Base-by-base conservation (phyloP, 2,329 filamentous ascomycete species). In the Rutstroemia sp. region DNA sequence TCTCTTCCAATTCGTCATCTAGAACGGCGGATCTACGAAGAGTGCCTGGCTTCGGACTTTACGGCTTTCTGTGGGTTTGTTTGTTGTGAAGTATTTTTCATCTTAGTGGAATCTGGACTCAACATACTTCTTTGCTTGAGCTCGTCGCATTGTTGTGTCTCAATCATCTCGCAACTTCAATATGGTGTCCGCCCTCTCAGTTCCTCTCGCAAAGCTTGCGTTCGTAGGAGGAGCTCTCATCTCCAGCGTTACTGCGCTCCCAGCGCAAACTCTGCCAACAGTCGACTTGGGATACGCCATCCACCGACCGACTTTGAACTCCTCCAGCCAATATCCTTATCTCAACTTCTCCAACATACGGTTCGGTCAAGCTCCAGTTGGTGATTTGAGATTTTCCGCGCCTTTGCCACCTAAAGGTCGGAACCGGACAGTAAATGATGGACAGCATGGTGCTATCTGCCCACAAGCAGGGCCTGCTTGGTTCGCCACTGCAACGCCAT, bases 371-470 rank as follows among this genome's bases (percentile, higher is more conserved):
- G 65, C 73, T 14, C 74, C 75, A 8, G 59, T 70, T 0, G 74
- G 74, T n/a, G 58, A 67, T 17, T 65, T 76, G 7, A 69, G 74
- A 58, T 78, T 75, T 69, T 69, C 73, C 47, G 65, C 71, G 21
- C 74, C 75, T 2, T 52, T 64, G 12, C 66, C 4, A 68, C 65
- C 1, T 58, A 61, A 8, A n/a, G 1, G 54, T 60, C n/a, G 65
- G 70, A 42, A 64, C 66, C 5, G 14, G 3, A 47, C 12, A 0
- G 53, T 71, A 67, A 50, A 69, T n/a, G 48, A 60, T 60, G 61
- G 58, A 7, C 51, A 57, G 12, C 52, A 50, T 39, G 60, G 19
- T 25, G 41, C 52, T 3, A 58, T 61, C 5, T 62, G 60, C 53
- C 60, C 25, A 10, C 66, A 23, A 59, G 64, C 23, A 5, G 19